Conservation (phyloP, 495 filamentous ascomycete genomes). For the Tuber umbilicatum region DNA sequence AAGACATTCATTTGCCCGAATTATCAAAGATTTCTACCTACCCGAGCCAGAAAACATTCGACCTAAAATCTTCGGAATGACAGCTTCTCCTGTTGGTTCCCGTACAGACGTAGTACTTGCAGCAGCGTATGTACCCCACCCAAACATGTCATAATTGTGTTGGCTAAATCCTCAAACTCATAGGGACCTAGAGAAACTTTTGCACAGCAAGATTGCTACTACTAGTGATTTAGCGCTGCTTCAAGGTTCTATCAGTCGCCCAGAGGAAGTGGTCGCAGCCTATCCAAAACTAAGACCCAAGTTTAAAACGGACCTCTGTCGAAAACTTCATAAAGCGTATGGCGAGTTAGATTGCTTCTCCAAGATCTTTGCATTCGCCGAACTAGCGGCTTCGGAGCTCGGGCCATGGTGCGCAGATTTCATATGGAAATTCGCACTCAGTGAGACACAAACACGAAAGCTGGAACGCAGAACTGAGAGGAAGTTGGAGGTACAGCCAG, state of each 20-base stretch:
- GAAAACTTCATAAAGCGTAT: slow-evolving; percentile 51
- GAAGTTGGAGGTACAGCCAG: slow-evolving; percentile 39
- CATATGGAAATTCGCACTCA: slow-evolving; percentile 67
- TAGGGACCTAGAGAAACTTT: slow-evolving; percentile 66
- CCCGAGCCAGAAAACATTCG: slow-evolving; percentile 46
- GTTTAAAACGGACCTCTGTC: slow-evolving; percentile 60
- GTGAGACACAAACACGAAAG: slow-evolving; percentile 58
- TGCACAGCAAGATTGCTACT: slow-evolving; percentile 78
- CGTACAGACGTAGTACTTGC: slow-evolving; percentile 62
- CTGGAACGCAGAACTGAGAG: slow-evolving; percentile 55
- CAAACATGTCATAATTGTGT: not conserved
- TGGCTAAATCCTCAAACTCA: slow-evolving; percentile 4
- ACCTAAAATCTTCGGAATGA: slow-evolving; percentile 93
- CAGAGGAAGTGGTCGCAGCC: slow-evolving; percentile 54
- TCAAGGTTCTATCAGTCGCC: slow-evolving; percentile 53
- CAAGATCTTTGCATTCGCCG: slow-evolving; percentile 55
- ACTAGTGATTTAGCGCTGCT: slow-evolving; percentile 60
- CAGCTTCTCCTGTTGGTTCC: slow-evolving; percentile 89
- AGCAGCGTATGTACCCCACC: slow-evolving; percentile 49
- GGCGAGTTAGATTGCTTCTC: slow-evolving; percentile 54
- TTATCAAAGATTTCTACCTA: slow-evolving; percentile 81
- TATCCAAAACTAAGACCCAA: slow-evolving; percentile 52
- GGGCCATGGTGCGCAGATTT: slow-evolving; percentile 79
- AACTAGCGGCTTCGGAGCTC: slow-evolving; percentile 58
- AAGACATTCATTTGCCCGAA: slow-evolving; percentile 83